phyloP scores from a whole-genome alignment of 2,329 filamentous ascomycete species.

The Periconia digitata region DNA sequence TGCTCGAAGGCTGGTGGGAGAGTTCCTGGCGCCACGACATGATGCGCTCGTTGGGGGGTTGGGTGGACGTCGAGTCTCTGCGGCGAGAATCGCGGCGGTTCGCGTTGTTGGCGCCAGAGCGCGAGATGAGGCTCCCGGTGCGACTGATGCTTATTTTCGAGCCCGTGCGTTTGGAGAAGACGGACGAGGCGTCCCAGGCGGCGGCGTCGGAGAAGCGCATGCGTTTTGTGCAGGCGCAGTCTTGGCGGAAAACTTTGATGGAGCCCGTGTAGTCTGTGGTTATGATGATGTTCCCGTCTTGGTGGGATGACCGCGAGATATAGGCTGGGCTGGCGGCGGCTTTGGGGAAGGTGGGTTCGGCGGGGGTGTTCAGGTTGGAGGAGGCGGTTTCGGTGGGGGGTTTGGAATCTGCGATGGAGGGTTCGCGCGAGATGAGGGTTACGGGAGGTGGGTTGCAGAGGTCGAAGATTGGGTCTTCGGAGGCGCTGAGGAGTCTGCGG shows the following conservation, averaged over 20 bases:
- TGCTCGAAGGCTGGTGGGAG: too few species aligned
- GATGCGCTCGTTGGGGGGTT: slow-evolving; percentile 72
- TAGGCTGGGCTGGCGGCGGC: slow-evolving; percentile 74
- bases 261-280: slow-evolving; percentile 85
- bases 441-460: slow-evolving; percentile 94
- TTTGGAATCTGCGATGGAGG: slow-evolving; percentile 47
- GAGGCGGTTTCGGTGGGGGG: not conserved
- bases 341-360: slow-evolving; percentile 27
- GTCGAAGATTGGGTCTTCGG: slow-evolving; percentile 92
- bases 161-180: slow-evolving; percentile 69
- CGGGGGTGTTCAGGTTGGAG: not conserved
- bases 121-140: slow-evolving; percentile 58
- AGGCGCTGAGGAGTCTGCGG: slow-evolving; percentile 73
- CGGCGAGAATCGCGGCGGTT: too few species aligned
- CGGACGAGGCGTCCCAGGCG: slow-evolving; percentile 78
- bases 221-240: slow-evolving; percentile 83
- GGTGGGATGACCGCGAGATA: slow-evolving; percentile 72
- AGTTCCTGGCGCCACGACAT: slow-evolving; percentile 82
- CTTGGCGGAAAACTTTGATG: slow-evolving; percentile 94
- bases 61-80: slow-evolving; percentile 50
- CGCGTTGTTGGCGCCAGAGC: too few species aligned
- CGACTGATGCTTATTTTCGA: slow-evolving; percentile 50
- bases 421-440: slow-evolving; percentile 73
- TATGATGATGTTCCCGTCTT: slow-evolving; percentile 84
- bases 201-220: slow-evolving; percentile 51